Conservation (phyloP, 1,284 basidiomycete species). For the Tylopilus sp. region DNA sequence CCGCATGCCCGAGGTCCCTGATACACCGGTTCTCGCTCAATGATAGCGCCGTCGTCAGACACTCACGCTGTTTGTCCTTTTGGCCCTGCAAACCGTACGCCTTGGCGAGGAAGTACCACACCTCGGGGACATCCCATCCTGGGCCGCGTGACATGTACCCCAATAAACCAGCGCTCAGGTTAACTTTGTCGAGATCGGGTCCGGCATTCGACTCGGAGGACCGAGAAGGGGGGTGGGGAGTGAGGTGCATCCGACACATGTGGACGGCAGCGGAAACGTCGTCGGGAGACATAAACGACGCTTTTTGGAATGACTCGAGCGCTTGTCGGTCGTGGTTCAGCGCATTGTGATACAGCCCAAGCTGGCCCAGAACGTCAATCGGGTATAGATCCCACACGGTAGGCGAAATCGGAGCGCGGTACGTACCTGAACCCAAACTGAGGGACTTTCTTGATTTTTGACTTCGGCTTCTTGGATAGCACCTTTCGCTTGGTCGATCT, state of each 20-base stretch:
- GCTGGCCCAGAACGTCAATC: slow-evolving; percentile 37
- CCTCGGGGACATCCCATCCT: slow-evolving; percentile 88
- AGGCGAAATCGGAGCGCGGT: background rate
- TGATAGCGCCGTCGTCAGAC: slow-evolving; percentile 65
- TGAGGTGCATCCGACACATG: slow-evolving; percentile 69
- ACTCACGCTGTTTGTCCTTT: slow-evolving; percentile 68
- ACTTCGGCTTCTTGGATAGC: slow-evolving; percentile 96
- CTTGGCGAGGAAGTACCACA: slow-evolving; percentile 85
- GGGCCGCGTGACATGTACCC: slow-evolving; percentile 55
- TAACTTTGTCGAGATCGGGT: slow-evolving; percentile 51
- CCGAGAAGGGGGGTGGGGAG: slow-evolving; percentile 28
- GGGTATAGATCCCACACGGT: background rate
- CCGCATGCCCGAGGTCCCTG: slow-evolving; percentile 55
- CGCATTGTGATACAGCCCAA: slow-evolving; percentile 71
- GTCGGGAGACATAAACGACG: slow-evolving; percentile 72
- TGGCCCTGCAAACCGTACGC: slow-evolving; percentile 73
- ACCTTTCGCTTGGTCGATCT: slow-evolving; percentile 83
- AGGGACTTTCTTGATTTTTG: slow-evolving; percentile 78
- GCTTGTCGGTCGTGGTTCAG: slow-evolving; percentile 57
- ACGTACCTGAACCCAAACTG: slow-evolving; percentile 89
- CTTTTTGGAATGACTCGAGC: slow-evolving; percentile 75
- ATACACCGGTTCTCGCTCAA: slow-evolving; percentile 67
- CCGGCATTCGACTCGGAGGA: slow-evolving; percentile 20
- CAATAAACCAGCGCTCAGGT: slow-evolving; percentile 68
- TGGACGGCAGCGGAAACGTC: slow-evolving; percentile 74